Evolutionary conservation across 306 rosid species (phyloP).

Genomic region (Ochetophila trinervis): DNA sequence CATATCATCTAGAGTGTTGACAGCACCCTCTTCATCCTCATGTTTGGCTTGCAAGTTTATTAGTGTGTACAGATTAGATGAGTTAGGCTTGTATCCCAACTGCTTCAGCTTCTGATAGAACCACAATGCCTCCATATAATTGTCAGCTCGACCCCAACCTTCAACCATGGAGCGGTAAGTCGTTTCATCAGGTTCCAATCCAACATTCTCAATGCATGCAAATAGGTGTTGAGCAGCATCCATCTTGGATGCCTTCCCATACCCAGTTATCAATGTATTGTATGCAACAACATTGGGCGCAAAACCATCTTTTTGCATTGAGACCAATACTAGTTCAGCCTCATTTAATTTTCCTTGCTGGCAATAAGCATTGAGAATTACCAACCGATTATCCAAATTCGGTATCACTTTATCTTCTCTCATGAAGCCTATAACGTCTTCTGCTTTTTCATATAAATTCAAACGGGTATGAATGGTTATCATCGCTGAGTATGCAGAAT

Average conservation of each 20-base stretch:
- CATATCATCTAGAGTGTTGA: conserved; percentile 65
- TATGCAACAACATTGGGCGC: conserved; percentile 60
- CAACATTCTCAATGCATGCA: conserved; percentile 36
- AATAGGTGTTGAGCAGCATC: conserved; percentile 65
- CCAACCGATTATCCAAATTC: conserved; percentile 77
- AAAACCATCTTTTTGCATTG: conserved; percentile 62
- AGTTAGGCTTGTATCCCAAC: conserved; percentile 60
- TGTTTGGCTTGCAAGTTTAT: conserved; percentile 67
- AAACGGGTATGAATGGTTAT: conserved; percentile 68
- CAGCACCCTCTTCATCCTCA: conserved; percentile 64
- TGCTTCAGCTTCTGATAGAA: conserved; percentile 55
- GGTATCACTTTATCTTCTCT: conserved; percentile 38
- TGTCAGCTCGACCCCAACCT: conserved; percentile 89
- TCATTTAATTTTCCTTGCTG: conserved; percentile 78
- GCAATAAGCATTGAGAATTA: conserved; percentile 58
- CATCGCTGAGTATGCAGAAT: conserved; percentile 72
- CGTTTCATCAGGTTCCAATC: conserved; percentile 74
- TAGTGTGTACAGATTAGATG: conserved; percentile 75
- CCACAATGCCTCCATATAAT: conserved; percentile 49
- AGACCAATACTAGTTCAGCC: conserved; percentile 52
- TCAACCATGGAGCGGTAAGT: conserved; percentile 91
- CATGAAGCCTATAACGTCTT: conserved; percentile 51
- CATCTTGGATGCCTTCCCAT: conserved; percentile 79
- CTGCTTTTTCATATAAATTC: conserved; percentile 61
- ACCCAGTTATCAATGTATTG: conserved; percentile 87